Percentiles rank a stretch among this genome's conserved stretches.
phyloP scores from a whole-genome alignment of 2,329 filamentous ascomycete species.

The Phialophora expanda region DNA sequence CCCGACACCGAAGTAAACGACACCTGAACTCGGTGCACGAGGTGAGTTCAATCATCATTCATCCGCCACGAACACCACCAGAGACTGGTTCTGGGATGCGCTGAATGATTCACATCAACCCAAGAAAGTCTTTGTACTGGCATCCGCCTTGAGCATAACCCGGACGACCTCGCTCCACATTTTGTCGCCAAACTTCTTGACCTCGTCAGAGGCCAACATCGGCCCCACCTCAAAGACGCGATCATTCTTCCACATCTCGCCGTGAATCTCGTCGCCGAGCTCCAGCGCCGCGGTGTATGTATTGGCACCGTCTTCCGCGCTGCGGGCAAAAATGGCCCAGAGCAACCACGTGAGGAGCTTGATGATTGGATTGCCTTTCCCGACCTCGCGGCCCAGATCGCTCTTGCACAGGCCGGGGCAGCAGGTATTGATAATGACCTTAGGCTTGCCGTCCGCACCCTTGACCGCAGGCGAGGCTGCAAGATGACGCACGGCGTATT shows the following conservation, averaged over 20 bases:
- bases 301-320: slow-evolving; percentile 52
- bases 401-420: slow-evolving; percentile 54
- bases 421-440: slow-evolving; percentile 52
- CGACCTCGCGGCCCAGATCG: slow-evolving; percentile 48
- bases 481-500: slow-evolving; percentile 50
- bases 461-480: slow-evolving; percentile 36
- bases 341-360: slow-evolving; percentile 42
- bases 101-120: slow-evolving; percentile 10
- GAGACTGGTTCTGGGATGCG: not conserved
- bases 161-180: slow-evolving; percentile 51
- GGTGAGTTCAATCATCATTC: not conserved
- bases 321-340: slow-evolving; percentile 49
- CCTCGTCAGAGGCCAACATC: slow-evolving; percentile 42
- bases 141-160: slow-evolving; percentile 40
- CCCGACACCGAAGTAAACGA: not conserved
- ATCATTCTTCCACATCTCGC: slow-evolving; percentile 53
- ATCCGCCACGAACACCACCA: not conserved
- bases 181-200: slow-evolving; percentile 45
- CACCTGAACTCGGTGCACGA: not conserved
- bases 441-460: slow-evolving; percentile 44
- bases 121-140: slow-evolving; percentile 25
- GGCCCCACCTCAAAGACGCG: slow-evolving; percentile 44
- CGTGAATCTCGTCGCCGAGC: slow-evolving; percentile 51
- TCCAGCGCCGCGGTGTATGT: slow-evolving; percentile 51
- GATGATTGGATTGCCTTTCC: slow-evolving; percentile 35